These are phyloP conservation scores for Neoarthrinium moseri DNA, from an alignment of 2,329 filamentous ascomycete species.

Conservation along the genomic window DNA sequence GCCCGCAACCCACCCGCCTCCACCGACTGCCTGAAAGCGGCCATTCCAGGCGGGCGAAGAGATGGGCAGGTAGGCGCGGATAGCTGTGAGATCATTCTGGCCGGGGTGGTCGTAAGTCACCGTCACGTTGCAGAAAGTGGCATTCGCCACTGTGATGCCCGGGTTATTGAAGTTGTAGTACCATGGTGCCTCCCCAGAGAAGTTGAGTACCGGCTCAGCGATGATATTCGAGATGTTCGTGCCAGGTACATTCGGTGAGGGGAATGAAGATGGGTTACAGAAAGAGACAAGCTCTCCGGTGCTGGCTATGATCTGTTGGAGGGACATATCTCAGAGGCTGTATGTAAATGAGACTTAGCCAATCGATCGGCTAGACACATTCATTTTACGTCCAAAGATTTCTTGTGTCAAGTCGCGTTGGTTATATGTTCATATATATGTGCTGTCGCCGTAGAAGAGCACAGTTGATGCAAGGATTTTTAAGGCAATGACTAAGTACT, in stretches of 20 bases:
- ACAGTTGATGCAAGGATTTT: no score
- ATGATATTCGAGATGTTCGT: background rate
- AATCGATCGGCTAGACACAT: no score
- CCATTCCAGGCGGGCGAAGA: constrained; percentile 23
- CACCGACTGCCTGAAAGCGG: constrained; percentile 27
- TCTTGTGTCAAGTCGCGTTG: no score
- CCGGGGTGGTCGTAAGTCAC: constrained; percentile 2
- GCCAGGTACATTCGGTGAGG: background rate
- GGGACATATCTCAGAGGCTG: no score
- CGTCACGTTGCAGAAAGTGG: constrained; percentile 4
- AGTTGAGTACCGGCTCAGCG: background rate
- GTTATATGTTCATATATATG: no score
- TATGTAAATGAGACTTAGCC: no score
- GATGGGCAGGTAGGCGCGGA: background rate
- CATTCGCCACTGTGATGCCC: background rate
- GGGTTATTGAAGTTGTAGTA: constrained; percentile 1
- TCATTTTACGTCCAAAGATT: no score
- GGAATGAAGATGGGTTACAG: no score
- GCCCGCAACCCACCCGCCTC: constrained; percentile 27
- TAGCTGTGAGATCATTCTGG: constrained; percentile 1
- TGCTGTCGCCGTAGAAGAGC: no score
- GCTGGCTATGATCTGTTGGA: no score
- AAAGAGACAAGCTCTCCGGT: no score
- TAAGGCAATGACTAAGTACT: no score
- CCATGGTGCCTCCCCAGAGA: background rate